Base-by-base conservation (phyloP, 2,329 filamentous ascomycete species). In the Colletotrichum plurivorum region DNA sequence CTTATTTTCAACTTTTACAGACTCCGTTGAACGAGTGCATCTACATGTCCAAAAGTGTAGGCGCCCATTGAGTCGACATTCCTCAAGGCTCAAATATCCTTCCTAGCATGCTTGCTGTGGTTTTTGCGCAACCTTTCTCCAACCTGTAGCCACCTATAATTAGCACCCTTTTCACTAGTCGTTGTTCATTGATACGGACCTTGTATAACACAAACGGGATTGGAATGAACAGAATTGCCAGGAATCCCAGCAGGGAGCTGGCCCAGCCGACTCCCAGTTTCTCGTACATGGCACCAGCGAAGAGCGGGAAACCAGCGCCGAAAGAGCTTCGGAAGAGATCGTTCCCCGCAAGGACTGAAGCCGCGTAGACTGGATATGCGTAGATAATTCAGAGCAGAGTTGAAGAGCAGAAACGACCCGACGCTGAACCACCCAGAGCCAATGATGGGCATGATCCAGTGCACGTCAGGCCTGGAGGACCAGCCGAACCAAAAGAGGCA, bases 401-500 rank as follows among this genome's bases (percentile, higher is more conserved):
- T 73, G 60, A 72, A 69, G 5, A 73, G 63, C n/a, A 67, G n/a
- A 53, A 78, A 85, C 74, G 81, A 85, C 80, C 87, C 87, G 71
- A 83, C 82, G 45, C 85, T 87, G 76, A 90, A 89, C 65, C 89
- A 79, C 5, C 75, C 79, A 63, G 84, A 87, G 22, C 84, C 87
- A 75, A 89, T 85, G 64, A 88, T 85, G 12, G 87, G 85, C 31
- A 84, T 83, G 67, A 88, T 85, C 84, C 84, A 91, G 79, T 89
- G 86, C 65, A 93, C 85, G 67, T 77, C 83, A 20, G 85, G 75
- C 76, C 88, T 91, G 9, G 89, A 89, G 9, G 90, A 92, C 90
- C 91, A 93, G 5, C 85, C 90, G 77, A 93, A 93, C 73, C 91
- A 88, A 76, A 94, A 92, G 0, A 94, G 78, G 10, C 90, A 89